A percentile compares a stretch with the other conserved stretches of the same genome.
phyloP scores from a whole-genome alignment of 2,329 filamentous ascomycete genomes.

The Diaporthe sp. region DNA sequence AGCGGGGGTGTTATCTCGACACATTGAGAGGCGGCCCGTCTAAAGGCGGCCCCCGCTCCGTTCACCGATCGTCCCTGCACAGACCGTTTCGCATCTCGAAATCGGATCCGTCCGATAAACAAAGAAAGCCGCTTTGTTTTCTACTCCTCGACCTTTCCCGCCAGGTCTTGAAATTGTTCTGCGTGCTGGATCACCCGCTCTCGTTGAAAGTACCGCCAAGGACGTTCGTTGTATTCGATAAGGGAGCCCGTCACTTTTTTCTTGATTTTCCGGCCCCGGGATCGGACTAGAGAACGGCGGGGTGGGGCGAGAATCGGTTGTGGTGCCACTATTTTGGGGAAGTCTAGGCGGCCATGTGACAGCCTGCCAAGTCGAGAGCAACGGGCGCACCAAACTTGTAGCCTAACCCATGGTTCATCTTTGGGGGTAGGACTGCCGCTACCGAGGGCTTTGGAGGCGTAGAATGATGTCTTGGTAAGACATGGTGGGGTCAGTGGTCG shows the following conservation, averaged over 20 bases:
- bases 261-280: not conserved
- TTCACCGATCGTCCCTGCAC: not conserved
- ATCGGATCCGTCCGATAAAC: slow-evolving; percentile 7
- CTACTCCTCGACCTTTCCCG: not conserved
- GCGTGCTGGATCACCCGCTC: slow-evolving; percentile 36
- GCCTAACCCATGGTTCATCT: not conserved
- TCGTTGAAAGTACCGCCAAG: slow-evolving; percentile 32
- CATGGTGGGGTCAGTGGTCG: slow-evolving; percentile 9
- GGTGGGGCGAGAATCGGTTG: not conserved
- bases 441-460: not conserved
- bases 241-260: not conserved
- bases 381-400: not conserved
- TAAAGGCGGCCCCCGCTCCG: not conserved
- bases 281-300: slow-evolving; percentile 8
- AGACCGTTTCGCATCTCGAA: not conserved
- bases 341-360: slow-evolving; percentile 18
- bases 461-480: slow-evolving; percentile 15
- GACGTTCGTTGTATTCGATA: not conserved
- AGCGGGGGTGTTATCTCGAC: slow-evolving; percentile 15
- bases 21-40: not conserved
- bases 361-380: slow-evolving; percentile 25
- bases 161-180: slow-evolving; percentile 35
- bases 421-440: not conserved
- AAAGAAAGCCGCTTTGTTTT: not conserved
- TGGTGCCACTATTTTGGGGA: not conserved